Evolutionary conservation across 306 rosid genomes (phyloP), one percentile per base, ranked within the genome.

Genomic region (Rosa lucieae): DNA sequence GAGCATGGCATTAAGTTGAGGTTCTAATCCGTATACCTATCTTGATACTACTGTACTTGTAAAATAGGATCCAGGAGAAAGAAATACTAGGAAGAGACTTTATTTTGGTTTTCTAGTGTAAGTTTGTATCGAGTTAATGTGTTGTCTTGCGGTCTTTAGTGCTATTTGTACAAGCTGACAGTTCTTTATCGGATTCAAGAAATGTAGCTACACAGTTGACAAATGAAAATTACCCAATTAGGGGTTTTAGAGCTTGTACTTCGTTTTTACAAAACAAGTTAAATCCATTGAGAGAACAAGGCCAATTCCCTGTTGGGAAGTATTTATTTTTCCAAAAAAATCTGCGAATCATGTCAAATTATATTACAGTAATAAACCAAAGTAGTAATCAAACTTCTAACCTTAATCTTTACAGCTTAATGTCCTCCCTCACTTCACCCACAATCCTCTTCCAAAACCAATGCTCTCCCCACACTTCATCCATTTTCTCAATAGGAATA

Each of bases 401-500:
- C 37, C 37, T 21, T 10, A 63, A n/a, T 13, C 3, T 14, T 63
- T 63, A 63, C n/a, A 63, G 71, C 23, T 67, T 81, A 5, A 32
- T 35, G 51, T 61, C 70, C 42, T 68, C 76, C 17, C 53, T 32
- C 44, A 0, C 75, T 0, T 71, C 82, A 67, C 80, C 86, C 18
- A 89, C 83, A 70, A 88, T 39, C 67, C 82, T 84, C 76, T 81
- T 87, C 95, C 92, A 90, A 82, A 87, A 85, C 80, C 88, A 85
- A 21, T 89, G 95, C 53, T 82, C 71, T 56, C 61, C 79, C 95
- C 95, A 90, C 17, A 90, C 90, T 8, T 5, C 59, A 12, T 90
- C 91, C 92, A 90, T 88, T 67, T 87, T 84, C 73, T 90, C 95
- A 75, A 90, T 79, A 0, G 95, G 92, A 23, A 90, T 77, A 37